Conservation (phyloP, 2,329 filamentous ascomycete genomes). For the Xylariaceae sp. region DNA sequence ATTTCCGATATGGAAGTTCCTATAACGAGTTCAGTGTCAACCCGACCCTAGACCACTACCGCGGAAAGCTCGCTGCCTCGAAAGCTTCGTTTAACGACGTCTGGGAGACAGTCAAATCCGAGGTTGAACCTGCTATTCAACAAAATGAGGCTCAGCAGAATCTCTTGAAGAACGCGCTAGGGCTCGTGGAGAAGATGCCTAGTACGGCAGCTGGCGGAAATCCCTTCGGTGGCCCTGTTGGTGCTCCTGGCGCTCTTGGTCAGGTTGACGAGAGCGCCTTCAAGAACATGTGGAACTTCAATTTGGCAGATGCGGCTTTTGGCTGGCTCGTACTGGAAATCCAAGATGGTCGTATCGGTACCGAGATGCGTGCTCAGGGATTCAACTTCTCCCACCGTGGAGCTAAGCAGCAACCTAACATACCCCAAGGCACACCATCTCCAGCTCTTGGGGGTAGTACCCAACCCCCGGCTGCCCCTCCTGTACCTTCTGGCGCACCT, state of each 20-base stretch:
- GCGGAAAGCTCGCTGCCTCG: conserved; percentile 95
- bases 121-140: conserved; percentile 92
- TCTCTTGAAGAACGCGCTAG: conserved; percentile 86
- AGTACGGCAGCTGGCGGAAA: conserved; percentile 93
- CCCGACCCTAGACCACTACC: conserved; percentile 96
- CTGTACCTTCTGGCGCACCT: conserved; percentile 39
- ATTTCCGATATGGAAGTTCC: conserved; percentile 98
- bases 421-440: conserved; percentile 47
- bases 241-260: conserved; percentile 74
- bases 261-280: conserved; percentile 98
- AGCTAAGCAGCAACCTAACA: conserved; percentile 71
- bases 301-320: conserved; percentile 95
- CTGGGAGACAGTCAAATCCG: conserved; percentile 97
- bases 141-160: conserved; percentile 95
- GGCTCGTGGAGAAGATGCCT: conserved; percentile 98
- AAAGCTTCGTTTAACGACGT: conserved; percentile 99
- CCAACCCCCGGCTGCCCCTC: conserved; percentile 39
- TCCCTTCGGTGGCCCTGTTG: conserved; percentile 87
- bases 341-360: conserved; percentile 93
- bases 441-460: conserved; percentile 46
- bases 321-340: conserved; percentile 95
- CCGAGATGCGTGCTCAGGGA: conserved; percentile 97
- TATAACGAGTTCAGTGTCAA: conserved; percentile 99
- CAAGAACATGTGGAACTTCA: conserved; percentile 99
- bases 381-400: conserved; percentile 99